Conservation (phyloP, 2,329 filamentous ascomycete species). For the Colletotrichum spinosum region DNA sequence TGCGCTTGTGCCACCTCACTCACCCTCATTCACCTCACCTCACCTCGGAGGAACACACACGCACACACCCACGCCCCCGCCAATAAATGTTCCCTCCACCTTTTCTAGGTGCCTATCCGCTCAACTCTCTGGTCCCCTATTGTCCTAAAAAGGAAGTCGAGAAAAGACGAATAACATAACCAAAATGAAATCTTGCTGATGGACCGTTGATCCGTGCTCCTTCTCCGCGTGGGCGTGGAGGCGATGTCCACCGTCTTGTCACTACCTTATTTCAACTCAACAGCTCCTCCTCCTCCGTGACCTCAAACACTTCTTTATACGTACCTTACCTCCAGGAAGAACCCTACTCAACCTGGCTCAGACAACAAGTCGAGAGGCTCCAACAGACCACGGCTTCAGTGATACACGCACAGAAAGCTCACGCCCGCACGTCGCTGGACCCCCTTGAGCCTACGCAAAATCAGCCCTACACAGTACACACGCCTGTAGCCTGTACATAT, state of each 20-base stretch:
- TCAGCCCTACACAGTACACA: conserved; percentile 30
- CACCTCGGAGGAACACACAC: conserved; percentile 8
- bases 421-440: no score
- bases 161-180: background rate
- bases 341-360: no score
- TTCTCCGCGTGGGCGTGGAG: background rate
- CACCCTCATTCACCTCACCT: conserved; percentile 14
- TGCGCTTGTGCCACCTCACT: conserved; percentile 31
- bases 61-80: conserved; percentile 18
- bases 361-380: no score
- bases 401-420: no score
- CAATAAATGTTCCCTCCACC: conserved; percentile 10
- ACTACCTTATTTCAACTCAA: no score
- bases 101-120: conserved; percentile 2
- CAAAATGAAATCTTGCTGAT: no score
- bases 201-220: background rate
- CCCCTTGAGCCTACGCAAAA: conserved; percentile 29
- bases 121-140: conserved; percentile 21
- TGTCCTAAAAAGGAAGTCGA: conserved; percentile 3
- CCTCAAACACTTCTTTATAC: no score
- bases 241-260: no score
- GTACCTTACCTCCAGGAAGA: no score
- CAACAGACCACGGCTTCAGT: no score
- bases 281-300: no score
- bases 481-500: conserved; percentile 10